Evolutionary conservation across 2,329 filamentous ascomycete genomes (phyloP).

Genomic region (Simplicillium sp.): DNA sequence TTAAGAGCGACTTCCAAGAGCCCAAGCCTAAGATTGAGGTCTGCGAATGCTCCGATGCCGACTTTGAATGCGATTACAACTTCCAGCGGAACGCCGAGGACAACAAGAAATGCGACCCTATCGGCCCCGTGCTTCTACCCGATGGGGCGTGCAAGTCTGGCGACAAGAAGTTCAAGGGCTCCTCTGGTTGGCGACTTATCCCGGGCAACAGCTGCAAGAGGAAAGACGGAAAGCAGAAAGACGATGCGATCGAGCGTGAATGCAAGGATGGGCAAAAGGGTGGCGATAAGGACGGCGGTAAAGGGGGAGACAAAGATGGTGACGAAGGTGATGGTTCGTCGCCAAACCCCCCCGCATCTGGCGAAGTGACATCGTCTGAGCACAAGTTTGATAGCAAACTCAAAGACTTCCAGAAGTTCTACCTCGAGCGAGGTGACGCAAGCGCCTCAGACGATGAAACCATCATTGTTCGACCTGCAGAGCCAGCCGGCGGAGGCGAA

Average conservation of each 20-base stretch:
- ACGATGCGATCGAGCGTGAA: constrained; percentile 62
- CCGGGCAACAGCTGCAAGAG: constrained; percentile 69
- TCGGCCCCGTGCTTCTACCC: constrained; percentile 54
- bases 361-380: constrained; percentile 54
- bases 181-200: constrained; percentile 86
- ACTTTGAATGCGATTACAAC: constrained; percentile 97
- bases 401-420: constrained; percentile 47
- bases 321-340: background rate
- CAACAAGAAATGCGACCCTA: constrained; percentile 57
- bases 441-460: constrained; percentile 63
- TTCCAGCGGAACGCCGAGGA: constrained; percentile 61
- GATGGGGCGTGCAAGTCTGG: constrained; percentile 61
- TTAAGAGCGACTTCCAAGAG: constrained; percentile 78
- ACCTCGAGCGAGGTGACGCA: constrained; percentile 67
- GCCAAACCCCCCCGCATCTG: constrained; percentile 42
- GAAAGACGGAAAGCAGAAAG: constrained; percentile 52
- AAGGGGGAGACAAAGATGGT: background rate
- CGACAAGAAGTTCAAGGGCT: constrained; percentile 69
- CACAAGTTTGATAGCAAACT: constrained; percentile 53
- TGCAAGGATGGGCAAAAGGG: constrained; percentile 35
- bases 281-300: constrained; percentile 1
- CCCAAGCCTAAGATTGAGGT: constrained; percentile 58
- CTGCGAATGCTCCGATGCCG: constrained; percentile 72
- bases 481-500: constrained; percentile 16
- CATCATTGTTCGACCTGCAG: constrained; percentile 44